Percentiles rank a stretch among this genome's conserved stretches.
Evolutionary conservation across 352 stramenopile species (phyloP).

Genomic region (Globisporangium canariense): DNA sequence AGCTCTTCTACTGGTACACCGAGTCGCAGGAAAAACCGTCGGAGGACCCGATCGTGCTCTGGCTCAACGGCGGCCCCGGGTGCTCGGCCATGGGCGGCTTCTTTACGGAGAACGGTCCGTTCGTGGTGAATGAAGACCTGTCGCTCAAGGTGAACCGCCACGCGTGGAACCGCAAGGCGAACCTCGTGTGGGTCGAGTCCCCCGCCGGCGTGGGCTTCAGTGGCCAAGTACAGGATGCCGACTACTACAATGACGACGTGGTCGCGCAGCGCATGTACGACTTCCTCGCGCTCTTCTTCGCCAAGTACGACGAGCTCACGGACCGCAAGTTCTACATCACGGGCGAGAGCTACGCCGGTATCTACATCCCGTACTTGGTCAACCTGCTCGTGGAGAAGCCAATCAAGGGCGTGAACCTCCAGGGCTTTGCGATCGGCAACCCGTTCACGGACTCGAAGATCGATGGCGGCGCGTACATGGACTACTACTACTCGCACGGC

Average conservation of each 20-base stretch:
- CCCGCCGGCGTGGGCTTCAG: constrained; percentile 74
- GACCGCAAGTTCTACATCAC: constrained; percentile 81
- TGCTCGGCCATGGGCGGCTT: constrained; percentile 72
- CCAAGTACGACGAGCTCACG: constrained; percentile 67
- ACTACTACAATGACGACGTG: constrained; percentile 82
- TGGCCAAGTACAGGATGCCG: constrained; percentile 43
- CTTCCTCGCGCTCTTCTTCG: constrained; percentile 69
- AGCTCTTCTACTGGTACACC: constrained; percentile 81
- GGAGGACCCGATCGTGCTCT: constrained; percentile 73
- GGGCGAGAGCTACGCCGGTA: constrained; percentile 81
- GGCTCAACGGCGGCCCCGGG: constrained; percentile 77
- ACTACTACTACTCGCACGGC: constrained; percentile 86
- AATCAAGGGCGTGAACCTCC: constrained; percentile 62
- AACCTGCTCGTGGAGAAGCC: constrained; percentile 65
- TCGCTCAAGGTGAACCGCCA: constrained; percentile 63
- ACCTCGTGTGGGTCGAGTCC: constrained; percentile 78
- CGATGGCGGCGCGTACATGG: constrained; percentile 70
- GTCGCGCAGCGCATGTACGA: constrained; percentile 76
- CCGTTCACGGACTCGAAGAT: constrained; percentile 58
- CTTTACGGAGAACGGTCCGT: constrained; percentile 75
- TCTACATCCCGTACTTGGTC: constrained; percentile 90
- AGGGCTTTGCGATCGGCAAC: constrained; percentile 80
- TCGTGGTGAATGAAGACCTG: constrained; percentile 55
- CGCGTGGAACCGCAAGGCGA: constrained; percentile 76
- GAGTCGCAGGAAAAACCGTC: constrained; percentile 55